Evolutionary conservation across 2,329 filamentous ascomycete species (phyloP).

Genomic region (Parastagonospora nodorum): DNA sequence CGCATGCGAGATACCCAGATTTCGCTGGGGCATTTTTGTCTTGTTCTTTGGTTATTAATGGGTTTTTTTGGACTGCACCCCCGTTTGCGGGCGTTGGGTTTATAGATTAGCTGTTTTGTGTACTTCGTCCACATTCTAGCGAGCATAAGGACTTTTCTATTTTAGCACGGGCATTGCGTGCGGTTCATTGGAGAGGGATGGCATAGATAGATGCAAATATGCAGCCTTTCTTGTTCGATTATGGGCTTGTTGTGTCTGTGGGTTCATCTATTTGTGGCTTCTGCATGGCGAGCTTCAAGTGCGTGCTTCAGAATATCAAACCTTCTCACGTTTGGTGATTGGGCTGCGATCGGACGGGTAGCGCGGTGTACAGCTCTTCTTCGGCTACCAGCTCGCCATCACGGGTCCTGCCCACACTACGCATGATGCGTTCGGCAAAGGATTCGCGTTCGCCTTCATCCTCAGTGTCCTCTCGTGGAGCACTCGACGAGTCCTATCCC

Average conservation of each 20-base stretch:
- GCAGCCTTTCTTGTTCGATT: not conserved
- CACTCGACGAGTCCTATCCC: slow-evolving; percentile 14
- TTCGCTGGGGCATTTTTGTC: not conserved
- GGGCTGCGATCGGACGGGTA: not conserved
- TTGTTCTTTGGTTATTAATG: not conserved
- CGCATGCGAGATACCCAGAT: slow-evolving; percentile 2
- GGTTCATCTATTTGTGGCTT: not conserved
- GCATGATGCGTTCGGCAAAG: not conserved
- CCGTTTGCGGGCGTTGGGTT: not conserved
- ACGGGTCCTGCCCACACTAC: not conserved
- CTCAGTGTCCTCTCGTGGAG: not conserved
- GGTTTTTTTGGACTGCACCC: not conserved
- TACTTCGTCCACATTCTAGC: not conserved
- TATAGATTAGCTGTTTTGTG: not conserved
- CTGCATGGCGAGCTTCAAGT: not conserved
- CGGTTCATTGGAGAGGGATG: not conserved
- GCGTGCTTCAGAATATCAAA: not conserved
- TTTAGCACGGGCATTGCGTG: not conserved
- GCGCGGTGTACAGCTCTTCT: not conserved
- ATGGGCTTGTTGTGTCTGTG: not conserved
- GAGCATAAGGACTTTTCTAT: not conserved
- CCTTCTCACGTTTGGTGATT: not conserved
- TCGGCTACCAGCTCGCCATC: not conserved
- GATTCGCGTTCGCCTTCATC: not conserved
- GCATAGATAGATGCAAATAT: not conserved